A percentile compares a stretch with the other conserved stretches of the same genome.
Conservation (phyloP, 768 basidiomycete species). For the Fistulinella prunicolor region DNA sequence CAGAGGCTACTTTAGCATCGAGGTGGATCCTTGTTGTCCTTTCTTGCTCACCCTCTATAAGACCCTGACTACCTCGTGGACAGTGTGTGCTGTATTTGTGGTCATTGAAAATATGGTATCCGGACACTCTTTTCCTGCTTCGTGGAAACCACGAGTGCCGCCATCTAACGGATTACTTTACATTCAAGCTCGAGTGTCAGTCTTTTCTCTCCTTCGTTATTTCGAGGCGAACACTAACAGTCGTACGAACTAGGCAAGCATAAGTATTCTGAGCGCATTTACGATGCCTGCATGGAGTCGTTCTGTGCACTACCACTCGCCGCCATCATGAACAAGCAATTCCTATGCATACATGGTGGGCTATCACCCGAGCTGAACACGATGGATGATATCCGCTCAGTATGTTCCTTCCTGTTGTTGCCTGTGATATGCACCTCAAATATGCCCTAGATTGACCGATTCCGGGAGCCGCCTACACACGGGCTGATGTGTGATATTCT, state of each 20-base stretch:
- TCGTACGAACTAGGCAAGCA: constrained; percentile 52
- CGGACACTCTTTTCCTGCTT: constrained; percentile 56
- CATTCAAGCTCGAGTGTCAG: constrained; percentile 53
- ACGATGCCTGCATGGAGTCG: constrained; percentile 70
- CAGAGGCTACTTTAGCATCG: constrained; percentile 73
- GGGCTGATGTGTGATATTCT: constrained; percentile 76
- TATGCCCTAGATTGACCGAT: constrained; percentile 56
- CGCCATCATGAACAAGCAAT: constrained; percentile 79
- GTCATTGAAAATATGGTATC: constrained; percentile 62
- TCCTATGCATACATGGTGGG: constrained; percentile 74
- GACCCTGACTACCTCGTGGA: constrained; percentile 11
- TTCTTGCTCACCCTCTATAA: background rate
- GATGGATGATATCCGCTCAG: constrained; percentile 57
- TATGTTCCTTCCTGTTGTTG: constrained; percentile 38
- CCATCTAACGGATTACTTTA: constrained; percentile 63
- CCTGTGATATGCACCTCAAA: background rate
- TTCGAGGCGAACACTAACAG: constrained; percentile 7
- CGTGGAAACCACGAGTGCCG: constrained; percentile 68
- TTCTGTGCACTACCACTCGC: constrained; percentile 72
- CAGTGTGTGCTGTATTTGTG: constrained; percentile 60
- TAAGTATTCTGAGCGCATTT: constrained; percentile 73
- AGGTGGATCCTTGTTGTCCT: no score
- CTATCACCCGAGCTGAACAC: constrained; percentile 69
- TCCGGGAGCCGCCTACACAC: constrained; percentile 68
- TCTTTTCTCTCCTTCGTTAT: background rate